Base-by-base conservation (phyloP, 2,329 filamentous ascomycete species). In the Hymenoscyphus linearis region DNA sequence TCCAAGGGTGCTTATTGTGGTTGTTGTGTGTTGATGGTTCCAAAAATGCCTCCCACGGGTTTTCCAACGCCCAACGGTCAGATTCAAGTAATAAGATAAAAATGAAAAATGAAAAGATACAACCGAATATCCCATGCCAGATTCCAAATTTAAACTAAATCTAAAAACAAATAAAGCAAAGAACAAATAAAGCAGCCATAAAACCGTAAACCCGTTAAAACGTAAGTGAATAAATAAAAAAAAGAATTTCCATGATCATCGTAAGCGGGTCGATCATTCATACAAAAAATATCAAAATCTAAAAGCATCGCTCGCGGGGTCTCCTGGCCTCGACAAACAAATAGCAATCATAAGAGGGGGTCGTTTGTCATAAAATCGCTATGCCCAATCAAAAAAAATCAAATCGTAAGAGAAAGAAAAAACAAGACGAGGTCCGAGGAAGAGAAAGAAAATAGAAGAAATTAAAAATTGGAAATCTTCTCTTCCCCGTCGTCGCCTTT, bases 281-380 rank as follows among this genome's bases (percentile, higher is more conserved):
- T 70, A 70, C 68, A 70, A 60, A 61, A 66, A 7, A n/a, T n/a
- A n/a, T n/a, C n/a, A n/a, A n/a, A n/a, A n/a, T n/a, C n/a, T n/a
- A n/a, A 31, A 9, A 31, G 31, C 31, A 5, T 31, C 31, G 31
- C 31, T 31, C 31, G 31, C 31, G 10, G 31, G 31, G 31, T 31
- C 31, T 31, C 31, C 31, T 31, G 31, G 6, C 31, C 31, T 31
- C 31, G 10, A 31, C 31, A 31, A 31, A 31, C 31, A 31, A 31
- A 31, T 31, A 31, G 31, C 25, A 58, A 57, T 66, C 66, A 65
- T 69, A 60, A 66, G 64, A 44, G 52, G 57, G 62, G 67, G 31
- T 31, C 31, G 31, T 31, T 58, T 60, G 67, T 67, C 67, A 65
- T 71, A 63, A 68, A 55, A 37, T 69, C 69, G 69, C 68, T 70